phyloP scores from a whole-genome alignment of 306 rosid genomes.

The Cucurbita ficifolia region DNA sequence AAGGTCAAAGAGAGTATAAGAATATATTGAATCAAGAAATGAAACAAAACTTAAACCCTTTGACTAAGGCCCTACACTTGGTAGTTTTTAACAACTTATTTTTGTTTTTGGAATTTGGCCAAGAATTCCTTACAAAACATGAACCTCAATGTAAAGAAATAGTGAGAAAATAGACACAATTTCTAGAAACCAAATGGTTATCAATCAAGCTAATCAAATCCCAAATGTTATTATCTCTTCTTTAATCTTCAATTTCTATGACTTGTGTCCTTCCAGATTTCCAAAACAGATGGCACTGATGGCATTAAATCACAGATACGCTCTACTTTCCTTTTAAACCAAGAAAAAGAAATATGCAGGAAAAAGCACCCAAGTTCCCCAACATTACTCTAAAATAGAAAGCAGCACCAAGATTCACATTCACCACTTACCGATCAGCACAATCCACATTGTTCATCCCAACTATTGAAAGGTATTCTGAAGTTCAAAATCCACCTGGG shows the following conservation, averaged over 20 bases:
- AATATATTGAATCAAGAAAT: neutral
- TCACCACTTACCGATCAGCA: neutral
- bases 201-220: neutral
- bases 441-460: neutral
- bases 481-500: neutral
- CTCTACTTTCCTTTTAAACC: neutral
- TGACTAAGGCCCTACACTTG: too few relatives aligned
- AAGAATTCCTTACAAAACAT: too few relatives aligned
- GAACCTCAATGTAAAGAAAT: too few relatives aligned
- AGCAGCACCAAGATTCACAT: neutral
- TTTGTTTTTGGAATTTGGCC: too few relatives aligned
- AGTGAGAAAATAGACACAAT: too few relatives aligned
- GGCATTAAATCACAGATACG: neutral
- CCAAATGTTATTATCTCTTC: neutral
- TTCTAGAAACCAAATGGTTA: neutral
- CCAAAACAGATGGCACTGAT: neutral
- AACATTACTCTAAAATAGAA: neutral
- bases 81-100: neutral
- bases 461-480: neutral
- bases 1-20: neutral
- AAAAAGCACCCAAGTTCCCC: neutral
- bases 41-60: neutral
- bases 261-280: neutral
- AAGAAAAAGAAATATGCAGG: neutral
- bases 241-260: neutral